phyloP scores from a whole-genome alignment of 2,329 filamentous ascomycete genomes.

The Penicillium verrucosum region DNA sequence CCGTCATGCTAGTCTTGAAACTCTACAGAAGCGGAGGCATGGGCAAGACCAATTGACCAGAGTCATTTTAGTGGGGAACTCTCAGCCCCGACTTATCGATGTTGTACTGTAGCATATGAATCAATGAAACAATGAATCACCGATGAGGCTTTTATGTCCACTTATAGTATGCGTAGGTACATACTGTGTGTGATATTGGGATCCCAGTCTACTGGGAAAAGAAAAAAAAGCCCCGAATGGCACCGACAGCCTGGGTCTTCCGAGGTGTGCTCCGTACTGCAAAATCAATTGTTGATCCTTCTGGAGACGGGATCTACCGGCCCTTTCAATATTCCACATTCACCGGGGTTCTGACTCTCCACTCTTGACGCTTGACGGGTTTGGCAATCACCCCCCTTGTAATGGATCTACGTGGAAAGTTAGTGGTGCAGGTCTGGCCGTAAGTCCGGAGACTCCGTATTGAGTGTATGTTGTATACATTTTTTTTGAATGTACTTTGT shows the following conservation, averaged over 20 bases:
- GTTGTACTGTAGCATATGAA: background rate
- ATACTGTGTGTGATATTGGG: background rate
- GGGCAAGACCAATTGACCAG: background rate
- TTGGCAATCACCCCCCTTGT: background rate
- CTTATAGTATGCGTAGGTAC: background rate
- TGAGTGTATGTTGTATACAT: too few relatives aligned
- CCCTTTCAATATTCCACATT: constrained; percentile 3
- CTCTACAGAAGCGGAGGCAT: background rate
- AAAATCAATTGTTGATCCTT: background rate
- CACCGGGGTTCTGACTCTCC: background rate
- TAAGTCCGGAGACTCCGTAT: background rate
- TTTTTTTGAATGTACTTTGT: background rate
- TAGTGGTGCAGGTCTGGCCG: background rate
- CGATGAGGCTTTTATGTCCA: background rate
- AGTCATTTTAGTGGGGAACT: background rate
- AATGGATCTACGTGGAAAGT: background rate
- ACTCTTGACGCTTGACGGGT: background rate
- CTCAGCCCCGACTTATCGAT: background rate
- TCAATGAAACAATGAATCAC: too few relatives aligned
- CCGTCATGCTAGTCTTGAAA: background rate
- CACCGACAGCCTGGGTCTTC: background rate
- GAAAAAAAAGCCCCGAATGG: background rate
- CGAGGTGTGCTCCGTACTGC: background rate
- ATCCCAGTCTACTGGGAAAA: background rate
- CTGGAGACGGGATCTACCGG: constrained; percentile 8